Base-by-base conservation (phyloP, 441 rosid genomes). In the Dalechampia spathulata region DNA sequence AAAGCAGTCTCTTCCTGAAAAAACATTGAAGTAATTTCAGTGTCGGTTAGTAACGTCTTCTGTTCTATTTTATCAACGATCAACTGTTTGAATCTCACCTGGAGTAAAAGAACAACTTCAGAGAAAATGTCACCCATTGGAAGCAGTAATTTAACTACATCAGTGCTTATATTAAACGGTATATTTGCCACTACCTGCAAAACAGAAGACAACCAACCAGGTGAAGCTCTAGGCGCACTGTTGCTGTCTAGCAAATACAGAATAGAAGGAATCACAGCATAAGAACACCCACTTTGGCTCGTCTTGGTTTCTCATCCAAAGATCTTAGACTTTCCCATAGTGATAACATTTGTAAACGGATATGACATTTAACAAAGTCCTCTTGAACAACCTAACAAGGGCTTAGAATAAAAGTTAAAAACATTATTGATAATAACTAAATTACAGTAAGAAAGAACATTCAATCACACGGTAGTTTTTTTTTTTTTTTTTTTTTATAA, bases 111-210 rank as follows among this genome's bases (percentile, higher is more conserved):
- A 70, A 84, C 85, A 52, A 91, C 89, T 73, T 88, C 79, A 4
- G 96, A 86, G 73, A 86, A 84, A 51, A 86, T 80, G 73, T 83
- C 95, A 62, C 98, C 91, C 96, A 88, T 77, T 3, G 98, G 96
- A 75, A 91, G 93, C 67, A 88, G 79, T 62, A 63, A 81, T 72
- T 81, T 88, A 58, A 88, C 72, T 23, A 91, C 82, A 64, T 91
- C 95, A 21, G 82, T 91, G 72, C 87, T 88, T 55, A 88, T 80
- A 72, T 87, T 87, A 55, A 88, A 91, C 44, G 96, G 96, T 58
- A 88, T 75, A 57, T 86, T 91, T 47, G 98, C 63, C 17, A 88
- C 95, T 16, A 91, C 96, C 96, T 91, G 78, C 69, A 15, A 39
- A 52, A 40, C n/a, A n/a, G n/a, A n/a, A n/a, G n/a, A n/a, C n/a